phyloP scores from a whole-genome alignment of 2,329 filamentous ascomycete genomes.

The Trichoderma sp. region DNA sequence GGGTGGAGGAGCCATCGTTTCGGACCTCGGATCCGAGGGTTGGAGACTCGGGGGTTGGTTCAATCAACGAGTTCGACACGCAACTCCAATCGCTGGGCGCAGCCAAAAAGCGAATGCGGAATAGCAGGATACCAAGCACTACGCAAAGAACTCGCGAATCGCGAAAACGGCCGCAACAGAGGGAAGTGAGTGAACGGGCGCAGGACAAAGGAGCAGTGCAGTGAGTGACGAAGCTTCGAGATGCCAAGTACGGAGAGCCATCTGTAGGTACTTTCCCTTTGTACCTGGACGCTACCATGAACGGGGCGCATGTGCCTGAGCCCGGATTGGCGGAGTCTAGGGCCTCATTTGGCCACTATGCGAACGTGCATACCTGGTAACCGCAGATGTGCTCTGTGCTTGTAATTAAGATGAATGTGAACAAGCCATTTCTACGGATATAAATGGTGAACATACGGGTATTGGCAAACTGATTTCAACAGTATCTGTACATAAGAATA shows the following conservation, averaged over 20 bases:
- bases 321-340: conserved; percentile 15
- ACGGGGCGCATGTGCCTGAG: conserved; percentile 9
- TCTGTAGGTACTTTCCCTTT: background rate
- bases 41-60: background rate
- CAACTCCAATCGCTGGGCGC: conserved; percentile 8
- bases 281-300: background rate
- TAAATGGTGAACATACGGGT: background rate
- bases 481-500: background rate
- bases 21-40: conserved; percentile 20
- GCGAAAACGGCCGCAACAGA: background rate
- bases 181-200: conserved; percentile 7
- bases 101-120: background rate
- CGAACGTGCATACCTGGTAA: background rate
- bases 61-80: background rate
- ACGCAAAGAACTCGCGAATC: conserved; percentile 5
- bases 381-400: background rate
- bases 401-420: background rate
- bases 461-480: background rate
- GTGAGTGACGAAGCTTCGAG: conserved; percentile 16
- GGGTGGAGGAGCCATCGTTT: conserved; percentile 48
- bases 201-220: background rate
- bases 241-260: conserved; percentile 10
- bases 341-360: conserved; percentile 9
- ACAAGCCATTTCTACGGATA: background rate
- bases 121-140: background rate